A percentile compares a stretch with the other conserved stretches of the same genome.
These are phyloP conservation scores for Piromyces sp. DNA, from an alignment of 192 early-diverging fungal genomes.

Conservation along the genomic window DNA sequence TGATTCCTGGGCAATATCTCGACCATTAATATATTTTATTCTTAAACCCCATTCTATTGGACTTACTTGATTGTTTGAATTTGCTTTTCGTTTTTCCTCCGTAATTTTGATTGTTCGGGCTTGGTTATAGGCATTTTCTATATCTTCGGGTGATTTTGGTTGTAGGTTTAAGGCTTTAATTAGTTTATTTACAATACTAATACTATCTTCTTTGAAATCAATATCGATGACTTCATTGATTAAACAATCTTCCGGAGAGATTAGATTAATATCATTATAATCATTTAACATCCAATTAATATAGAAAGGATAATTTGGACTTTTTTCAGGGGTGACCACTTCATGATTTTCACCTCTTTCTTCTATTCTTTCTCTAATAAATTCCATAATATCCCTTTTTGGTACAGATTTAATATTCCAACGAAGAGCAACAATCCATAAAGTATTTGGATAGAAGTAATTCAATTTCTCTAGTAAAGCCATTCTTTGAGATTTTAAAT, in stretches of 20 bases:
- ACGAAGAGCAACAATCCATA: not conserved
- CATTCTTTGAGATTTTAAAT: not conserved
- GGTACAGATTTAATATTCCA: not conserved
- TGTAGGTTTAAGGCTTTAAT: not conserved
- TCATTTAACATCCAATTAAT: not conserved
- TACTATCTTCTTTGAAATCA: not conserved
- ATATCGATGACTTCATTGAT: not conserved
- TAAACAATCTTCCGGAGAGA: not conserved
- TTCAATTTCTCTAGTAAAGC: not conserved
- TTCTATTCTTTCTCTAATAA: not conserved
- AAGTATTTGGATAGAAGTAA: not conserved
- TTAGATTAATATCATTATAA: not conserved
- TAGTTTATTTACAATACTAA: not conserved
- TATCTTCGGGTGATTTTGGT: not conserved
- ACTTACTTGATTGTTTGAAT: too few species aligned
- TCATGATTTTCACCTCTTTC: slow-evolving; percentile 64
- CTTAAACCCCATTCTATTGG: not conserved
- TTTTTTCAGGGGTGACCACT: slow-evolving; percentile 46
- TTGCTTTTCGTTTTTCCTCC: too few species aligned
- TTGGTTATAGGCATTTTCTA: not conserved
- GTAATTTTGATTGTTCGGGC: too few species aligned
- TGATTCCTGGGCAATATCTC: not conserved
- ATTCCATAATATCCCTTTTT: not conserved
- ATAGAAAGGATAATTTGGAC: slow-evolving; percentile 17
- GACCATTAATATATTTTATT: not conserved